Evolutionary conservation across 352 stramenopile genomes (phyloP).

Genomic region (Vaucheria bursata): DNA sequence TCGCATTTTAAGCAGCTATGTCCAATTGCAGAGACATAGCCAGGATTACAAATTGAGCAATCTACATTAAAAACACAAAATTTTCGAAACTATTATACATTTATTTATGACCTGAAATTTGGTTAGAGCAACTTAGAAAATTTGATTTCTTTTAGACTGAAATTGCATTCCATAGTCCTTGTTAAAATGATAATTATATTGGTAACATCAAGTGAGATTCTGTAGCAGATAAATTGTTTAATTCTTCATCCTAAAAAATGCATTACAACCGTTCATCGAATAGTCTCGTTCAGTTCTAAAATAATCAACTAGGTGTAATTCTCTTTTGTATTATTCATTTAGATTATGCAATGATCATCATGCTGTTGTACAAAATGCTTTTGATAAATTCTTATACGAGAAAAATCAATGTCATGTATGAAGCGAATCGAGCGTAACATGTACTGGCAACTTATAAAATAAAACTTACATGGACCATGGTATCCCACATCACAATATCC

Average conservation of each 20-base stretch:
- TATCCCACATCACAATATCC: background rate
- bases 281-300: background rate
- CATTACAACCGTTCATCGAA: no score
- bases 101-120: background rate
- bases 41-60: background rate
- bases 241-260: background rate
- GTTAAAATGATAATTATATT: background rate
- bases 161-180: background rate
- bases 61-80: background rate
- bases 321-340: background rate
- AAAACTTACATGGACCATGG: constrained; percentile 5
- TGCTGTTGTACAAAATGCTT: background rate
- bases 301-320: background rate
- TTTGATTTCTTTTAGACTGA: background rate
- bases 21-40: background rate
- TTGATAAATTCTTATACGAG: background rate
- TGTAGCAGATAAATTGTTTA: background rate
- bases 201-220: background rate
- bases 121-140: no score
- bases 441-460: background rate
- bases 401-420: background rate
- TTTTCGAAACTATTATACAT: background rate
- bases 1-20: background rate
- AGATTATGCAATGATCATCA: background rate
- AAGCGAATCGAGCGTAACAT: background rate